Percentiles rank a stretch among this genome's conserved stretches.
Conservation (phyloP, 306 rosid species). For the Ziziphus jujuba region DNA sequence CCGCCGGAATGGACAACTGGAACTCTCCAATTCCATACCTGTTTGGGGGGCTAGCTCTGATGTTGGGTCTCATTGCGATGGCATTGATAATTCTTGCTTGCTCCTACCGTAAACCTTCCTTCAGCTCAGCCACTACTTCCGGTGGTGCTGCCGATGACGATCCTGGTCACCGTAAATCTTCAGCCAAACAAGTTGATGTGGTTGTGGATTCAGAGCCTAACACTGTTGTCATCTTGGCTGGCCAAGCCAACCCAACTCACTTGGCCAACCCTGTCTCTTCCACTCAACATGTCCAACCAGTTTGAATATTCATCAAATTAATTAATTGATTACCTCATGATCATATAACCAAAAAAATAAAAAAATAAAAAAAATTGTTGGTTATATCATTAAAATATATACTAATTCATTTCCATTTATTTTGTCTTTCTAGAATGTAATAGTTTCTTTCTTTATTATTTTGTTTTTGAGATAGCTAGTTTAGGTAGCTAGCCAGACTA, state of each 20-base stretch:
- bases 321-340: too few species aligned
- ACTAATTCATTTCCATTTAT: too few species aligned
- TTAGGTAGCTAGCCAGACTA: too few species aligned
- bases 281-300: conserved; percentile 3
- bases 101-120: conserved; percentile 24
- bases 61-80: conserved; percentile 46
- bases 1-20: conserved; percentile 35
- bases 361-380: too few species aligned
- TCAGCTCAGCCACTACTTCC: conserved; percentile 3
- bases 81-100: conserved; percentile 59
- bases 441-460: too few species aligned
- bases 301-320: not conserved
- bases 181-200: conserved; percentile 10
- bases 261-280: conserved; percentile 57
- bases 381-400: too few species aligned
- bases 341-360: too few species aligned
- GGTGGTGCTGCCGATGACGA: not conserved
- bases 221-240: conserved; percentile 79
- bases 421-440: too few species aligned
- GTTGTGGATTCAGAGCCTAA: conserved; percentile 34
- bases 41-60: conserved; percentile 57
- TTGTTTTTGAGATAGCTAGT: too few species aligned
- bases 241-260: conserved; percentile 65
- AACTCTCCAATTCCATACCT: conserved; percentile 71
- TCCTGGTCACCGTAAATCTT: conserved; percentile 23